Conservation (phyloP, 257 asterid genomes). For the Paulownia fortunei region DNA sequence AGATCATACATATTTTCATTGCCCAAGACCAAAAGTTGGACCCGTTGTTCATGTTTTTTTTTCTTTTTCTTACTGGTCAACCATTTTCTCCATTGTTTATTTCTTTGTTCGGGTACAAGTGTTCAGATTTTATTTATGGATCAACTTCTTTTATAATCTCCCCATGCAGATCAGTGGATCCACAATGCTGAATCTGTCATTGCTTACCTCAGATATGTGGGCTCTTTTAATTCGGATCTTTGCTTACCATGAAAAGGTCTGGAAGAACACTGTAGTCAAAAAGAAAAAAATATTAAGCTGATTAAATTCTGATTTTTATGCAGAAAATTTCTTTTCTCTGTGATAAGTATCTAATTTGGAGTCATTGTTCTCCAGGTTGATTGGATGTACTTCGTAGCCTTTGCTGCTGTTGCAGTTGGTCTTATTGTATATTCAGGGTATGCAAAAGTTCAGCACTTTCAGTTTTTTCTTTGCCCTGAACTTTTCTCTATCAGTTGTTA, state of each 20-base stretch:
- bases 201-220: conserved; percentile 99
- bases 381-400: conserved; percentile 92
- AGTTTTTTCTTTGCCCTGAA: neutral
- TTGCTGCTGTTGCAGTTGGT: conserved; percentile 78
- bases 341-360: conserved; percentile 3
- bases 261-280: neutral
- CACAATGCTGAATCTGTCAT: conserved; percentile 85
- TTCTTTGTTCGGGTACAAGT: neutral
- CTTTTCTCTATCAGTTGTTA: neutral
- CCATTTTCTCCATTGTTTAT: neutral
- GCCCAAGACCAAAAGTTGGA: neutral
- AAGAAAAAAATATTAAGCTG: neutral
- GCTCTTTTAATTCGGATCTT: conserved; percentile 90
- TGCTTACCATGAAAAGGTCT: conserved; percentile 90
- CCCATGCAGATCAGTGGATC: conserved; percentile 83
- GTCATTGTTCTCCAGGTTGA: conserved; percentile 67
- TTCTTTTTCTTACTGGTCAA: neutral
- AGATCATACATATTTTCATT: neutral
- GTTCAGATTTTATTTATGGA: neutral
- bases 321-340: neutral
- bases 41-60: neutral
- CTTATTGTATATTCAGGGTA: conserved; percentile 85
- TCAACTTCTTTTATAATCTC: conserved; percentile 10
- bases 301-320: neutral
- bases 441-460: conserved; percentile 16